These are phyloP conservation scores for Backusella psychrophila DNA, from an alignment of 192 early-diverging fungal genomes.

Conservation along the genomic window DNA sequence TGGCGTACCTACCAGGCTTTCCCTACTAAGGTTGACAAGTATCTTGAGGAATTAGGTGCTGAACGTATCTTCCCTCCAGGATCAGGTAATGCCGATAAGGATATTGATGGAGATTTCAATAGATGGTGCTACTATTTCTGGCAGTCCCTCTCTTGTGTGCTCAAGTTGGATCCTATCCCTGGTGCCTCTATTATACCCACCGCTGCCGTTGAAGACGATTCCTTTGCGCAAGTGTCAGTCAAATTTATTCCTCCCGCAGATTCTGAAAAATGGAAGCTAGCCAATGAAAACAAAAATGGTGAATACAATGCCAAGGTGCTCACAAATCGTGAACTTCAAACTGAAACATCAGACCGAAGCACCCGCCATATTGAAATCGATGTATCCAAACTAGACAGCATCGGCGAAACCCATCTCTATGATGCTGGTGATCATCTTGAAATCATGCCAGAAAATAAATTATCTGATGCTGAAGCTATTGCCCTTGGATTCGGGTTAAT, in stretches of 20 bases:
- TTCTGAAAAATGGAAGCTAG: not conserved
- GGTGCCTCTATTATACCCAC: conserved; percentile 13
- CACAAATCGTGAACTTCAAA: conserved; percentile 43
- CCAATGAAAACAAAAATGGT: conserved; percentile 16
- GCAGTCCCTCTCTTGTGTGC: conserved; percentile 1
- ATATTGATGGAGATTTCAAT: conserved; percentile 39
- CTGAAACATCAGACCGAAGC: conserved; percentile 34
- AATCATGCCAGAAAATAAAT: conserved; percentile 43
- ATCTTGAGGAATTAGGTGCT: conserved; percentile 49
- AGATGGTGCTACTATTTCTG: conserved; percentile 36
- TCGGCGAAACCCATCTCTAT: conserved; percentile 15
- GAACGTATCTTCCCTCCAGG: conserved; percentile 39
- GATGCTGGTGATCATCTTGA: conserved; percentile 57
- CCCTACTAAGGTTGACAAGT: conserved; percentile 42
- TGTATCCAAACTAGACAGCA: conserved; percentile 4
- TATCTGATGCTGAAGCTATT: conserved; percentile 38
- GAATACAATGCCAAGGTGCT: conserved; percentile 32
- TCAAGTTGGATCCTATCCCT: conserved; percentile 11
- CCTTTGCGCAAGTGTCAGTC: conserved; percentile 9
- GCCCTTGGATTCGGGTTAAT: conserved; percentile 44
- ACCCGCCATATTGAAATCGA: conserved; percentile 46
- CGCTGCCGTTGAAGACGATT: not conserved
- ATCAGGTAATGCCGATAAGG: conserved; percentile 46
- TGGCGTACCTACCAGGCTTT: conserved; percentile 61
- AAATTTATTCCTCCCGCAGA: conserved; percentile 17